Evolutionary conservation across 441 rosid genomes (phyloP).

Genomic region (Viola pubescens): DNA sequence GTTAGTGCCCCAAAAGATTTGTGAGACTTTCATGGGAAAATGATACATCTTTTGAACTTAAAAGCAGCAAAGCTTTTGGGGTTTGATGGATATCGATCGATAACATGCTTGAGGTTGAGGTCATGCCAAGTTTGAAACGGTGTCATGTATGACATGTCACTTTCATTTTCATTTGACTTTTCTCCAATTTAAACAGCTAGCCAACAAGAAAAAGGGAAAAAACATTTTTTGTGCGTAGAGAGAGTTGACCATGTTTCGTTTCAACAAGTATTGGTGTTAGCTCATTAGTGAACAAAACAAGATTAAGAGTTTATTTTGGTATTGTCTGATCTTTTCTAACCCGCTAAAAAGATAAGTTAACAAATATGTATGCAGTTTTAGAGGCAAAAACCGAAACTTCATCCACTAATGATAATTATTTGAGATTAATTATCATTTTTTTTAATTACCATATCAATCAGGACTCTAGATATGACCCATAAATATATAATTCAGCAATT

Average conservation of each 20-base stretch:
- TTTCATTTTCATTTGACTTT: neutral
- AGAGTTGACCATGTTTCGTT: neutral
- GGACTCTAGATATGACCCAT: too few relatives aligned
- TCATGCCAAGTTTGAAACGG: constrained; percentile 8
- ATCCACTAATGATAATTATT: too few relatives aligned
- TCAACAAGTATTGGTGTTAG: neutral
- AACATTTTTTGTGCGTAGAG: too few relatives aligned
- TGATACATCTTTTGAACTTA: neutral
- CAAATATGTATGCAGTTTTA: too few relatives aligned
- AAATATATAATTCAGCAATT: too few relatives aligned
- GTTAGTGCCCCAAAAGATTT: constrained; percentile 16
- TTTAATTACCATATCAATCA: too few relatives aligned
- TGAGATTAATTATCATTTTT: too few relatives aligned
- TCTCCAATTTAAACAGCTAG: neutral
- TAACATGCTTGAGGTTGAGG: neutral
- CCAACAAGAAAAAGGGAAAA: too few relatives aligned
- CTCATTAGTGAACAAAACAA: neutral
- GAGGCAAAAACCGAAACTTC: too few relatives aligned
- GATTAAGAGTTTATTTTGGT: too few relatives aligned
- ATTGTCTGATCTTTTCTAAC: too few relatives aligned
- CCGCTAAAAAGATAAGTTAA: too few relatives aligned
- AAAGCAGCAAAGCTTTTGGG: neutral
- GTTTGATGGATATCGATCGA: neutral
- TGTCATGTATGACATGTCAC: neutral
- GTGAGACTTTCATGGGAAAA: constrained; percentile 15